A percentile compares a stretch with the other conserved stretches of the same genome.
phyloP scores from a whole-genome alignment of 495 filamentous ascomycete genomes.

The Xeromyces bisporus region DNA sequence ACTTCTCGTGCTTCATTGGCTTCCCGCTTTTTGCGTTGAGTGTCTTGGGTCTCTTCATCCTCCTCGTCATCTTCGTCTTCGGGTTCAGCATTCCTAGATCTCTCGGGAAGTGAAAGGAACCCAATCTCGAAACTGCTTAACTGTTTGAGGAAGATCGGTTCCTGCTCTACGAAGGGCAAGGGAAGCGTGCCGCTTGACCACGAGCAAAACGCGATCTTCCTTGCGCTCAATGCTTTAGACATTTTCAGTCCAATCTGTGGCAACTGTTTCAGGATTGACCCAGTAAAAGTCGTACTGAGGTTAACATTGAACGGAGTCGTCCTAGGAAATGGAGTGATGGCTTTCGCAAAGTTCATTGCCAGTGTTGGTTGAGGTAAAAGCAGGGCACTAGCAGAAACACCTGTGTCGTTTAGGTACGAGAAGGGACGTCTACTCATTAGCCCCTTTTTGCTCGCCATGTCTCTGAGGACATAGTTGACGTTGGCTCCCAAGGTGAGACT shows the following conservation, averaged over 20 bases:
- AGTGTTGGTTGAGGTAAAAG: constrained; percentile 18
- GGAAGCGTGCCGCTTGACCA: constrained; percentile 22
- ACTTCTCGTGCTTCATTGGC: constrained; percentile 15
- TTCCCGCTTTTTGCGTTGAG: constrained; percentile 6
- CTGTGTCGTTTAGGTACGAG: constrained; percentile 17
- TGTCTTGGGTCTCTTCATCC: constrained; percentile 11
- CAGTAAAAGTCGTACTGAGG: constrained; percentile 12
- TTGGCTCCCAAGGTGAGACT: constrained; percentile 19
- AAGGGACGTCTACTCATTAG: constrained; percentile 14
- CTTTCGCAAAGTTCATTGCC: constrained; percentile 13
- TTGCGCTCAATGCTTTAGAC: constrained; percentile 13
- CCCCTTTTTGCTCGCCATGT: constrained; percentile 13
- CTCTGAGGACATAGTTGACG: constrained; percentile 13
- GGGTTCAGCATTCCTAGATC: constrained; percentile 1
- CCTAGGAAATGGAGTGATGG: constrained; percentile 15
- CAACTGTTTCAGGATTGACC: constrained; percentile 10
- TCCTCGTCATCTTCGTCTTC: constrained; percentile 17
- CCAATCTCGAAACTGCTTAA: constrained; percentile 20
- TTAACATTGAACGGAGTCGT: constrained; percentile 20
- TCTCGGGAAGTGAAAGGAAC: constrained; percentile 12
- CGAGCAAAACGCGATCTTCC: constrained; percentile 15
- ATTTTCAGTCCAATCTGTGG: constrained; percentile 18
- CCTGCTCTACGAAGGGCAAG: constrained; percentile 15
- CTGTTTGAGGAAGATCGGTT: constrained; percentile 9
- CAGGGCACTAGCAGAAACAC: constrained; percentile 8